Evolutionary conservation across 345 rosid species (phyloP).

Genomic region (Boechera divaricarpa): DNA sequence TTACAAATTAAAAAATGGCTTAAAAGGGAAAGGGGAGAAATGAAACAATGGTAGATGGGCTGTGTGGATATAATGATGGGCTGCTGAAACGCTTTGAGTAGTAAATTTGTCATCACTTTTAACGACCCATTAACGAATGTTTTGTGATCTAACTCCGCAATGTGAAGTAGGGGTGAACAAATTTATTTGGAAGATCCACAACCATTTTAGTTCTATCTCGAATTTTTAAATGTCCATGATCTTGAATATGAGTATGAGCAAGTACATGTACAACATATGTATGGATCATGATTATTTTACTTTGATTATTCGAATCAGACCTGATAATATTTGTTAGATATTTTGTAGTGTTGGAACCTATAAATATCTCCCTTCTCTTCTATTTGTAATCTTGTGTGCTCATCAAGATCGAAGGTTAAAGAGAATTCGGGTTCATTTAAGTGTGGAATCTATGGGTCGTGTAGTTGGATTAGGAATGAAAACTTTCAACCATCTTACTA

Average conservation of each 20-base stretch:
- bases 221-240: conserved; percentile 11
- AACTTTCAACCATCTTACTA: no score
- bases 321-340: no score
- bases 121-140: conserved; percentile 9
- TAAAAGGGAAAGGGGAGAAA: background rate
- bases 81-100: conserved; percentile 4
- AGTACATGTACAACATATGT: background rate
- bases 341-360: no score
- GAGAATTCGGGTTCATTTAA: no score
- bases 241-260: background rate
- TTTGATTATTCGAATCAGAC: conserved; percentile 2
- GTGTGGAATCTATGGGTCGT: no score
- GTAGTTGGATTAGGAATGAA: no score
- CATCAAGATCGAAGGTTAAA: no score
- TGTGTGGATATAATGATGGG: conserved; percentile 29
- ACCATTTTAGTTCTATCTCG: conserved; percentile 23
- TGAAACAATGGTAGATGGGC: conserved; percentile 24
- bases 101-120: background rate
- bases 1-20: background rate
- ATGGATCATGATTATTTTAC: background rate
- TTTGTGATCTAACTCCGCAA: background rate
- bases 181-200: background rate
- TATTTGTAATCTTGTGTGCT: no score
- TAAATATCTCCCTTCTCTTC: no score
- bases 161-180: background rate